Evolutionary conservation across 495 filamentous ascomycete species (phyloP).

Genomic region (Articulospora tetracladia): DNA sequence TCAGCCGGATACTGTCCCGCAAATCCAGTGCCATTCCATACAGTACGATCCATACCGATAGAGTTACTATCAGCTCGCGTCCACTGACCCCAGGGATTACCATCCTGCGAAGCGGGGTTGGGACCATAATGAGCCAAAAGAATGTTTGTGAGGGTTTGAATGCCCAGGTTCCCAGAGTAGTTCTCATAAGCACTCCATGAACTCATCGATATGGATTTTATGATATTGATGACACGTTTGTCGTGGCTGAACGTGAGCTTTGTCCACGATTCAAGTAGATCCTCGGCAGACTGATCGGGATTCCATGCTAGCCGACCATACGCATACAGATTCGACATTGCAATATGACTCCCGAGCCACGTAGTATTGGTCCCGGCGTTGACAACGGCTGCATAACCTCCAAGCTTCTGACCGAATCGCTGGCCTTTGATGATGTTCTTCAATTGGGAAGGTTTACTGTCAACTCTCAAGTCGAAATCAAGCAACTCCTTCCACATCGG

Average conservation of each 20-base stretch:
- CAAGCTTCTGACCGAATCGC: slow-evolving; percentile 52
- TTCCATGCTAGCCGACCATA: slow-evolving; percentile 66
- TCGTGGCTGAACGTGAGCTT: slow-evolving; percentile 59
- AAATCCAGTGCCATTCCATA: slow-evolving; percentile 60
- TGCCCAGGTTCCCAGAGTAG: slow-evolving; percentile 67
- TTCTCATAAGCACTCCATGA: slow-evolving; percentile 71
- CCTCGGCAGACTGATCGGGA: slow-evolving; percentile 39
- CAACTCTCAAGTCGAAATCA: slow-evolving; percentile 62
- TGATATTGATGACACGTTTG: slow-evolving; percentile 47
- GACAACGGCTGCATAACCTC: slow-evolving; percentile 63
- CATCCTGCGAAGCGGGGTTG: slow-evolving; percentile 61
- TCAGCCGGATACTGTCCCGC: slow-evolving; percentile 63
- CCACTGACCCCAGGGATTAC: slow-evolving; percentile 71
- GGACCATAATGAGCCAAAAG: slow-evolving; percentile 63
- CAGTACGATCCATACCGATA: slow-evolving; percentile 74
- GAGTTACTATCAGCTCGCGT: slow-evolving; percentile 53
- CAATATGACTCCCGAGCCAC: slow-evolving; percentile 64
- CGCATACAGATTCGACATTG: slow-evolving; percentile 71
- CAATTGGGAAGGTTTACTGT: slow-evolving; percentile 47
- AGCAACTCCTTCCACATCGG: slow-evolving; percentile 66
- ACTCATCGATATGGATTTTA: slow-evolving; percentile 61
- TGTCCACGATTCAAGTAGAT: slow-evolving; percentile 60
- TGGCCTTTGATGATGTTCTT: slow-evolving; percentile 56
- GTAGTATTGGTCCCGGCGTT: slow-evolving; percentile 65
- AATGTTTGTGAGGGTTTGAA: slow-evolving; percentile 68